Evolutionary conservation across 2,329 filamentous ascomycete genomes (phyloP), one percentile per base, ranked within the genome.

Genomic region (Trichoderma atroviride): DNA sequence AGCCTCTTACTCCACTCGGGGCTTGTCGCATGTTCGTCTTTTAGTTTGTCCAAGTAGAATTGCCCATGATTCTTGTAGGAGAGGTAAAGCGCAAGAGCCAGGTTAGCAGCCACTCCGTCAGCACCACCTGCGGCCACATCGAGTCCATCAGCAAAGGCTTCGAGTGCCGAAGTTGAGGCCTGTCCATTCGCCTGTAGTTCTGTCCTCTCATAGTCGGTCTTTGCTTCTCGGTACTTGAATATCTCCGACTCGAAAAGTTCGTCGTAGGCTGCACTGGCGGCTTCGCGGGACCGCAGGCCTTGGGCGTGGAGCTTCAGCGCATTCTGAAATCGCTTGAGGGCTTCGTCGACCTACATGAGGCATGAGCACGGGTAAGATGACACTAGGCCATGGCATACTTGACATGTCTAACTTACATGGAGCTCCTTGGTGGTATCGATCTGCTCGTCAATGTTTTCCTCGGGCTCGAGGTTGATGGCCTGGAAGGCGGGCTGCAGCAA

Each of bases 31-130:
- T 61, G 69, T 40, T 72, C 68, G 24, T 82, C 80, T 68, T 78
- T 81, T 4, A 80, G 73, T 64, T 78, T 80, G 67, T 99, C 95
- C n/a, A 99, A 84, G 69, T 91, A 84, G 76, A 97, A 97, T 76
- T 98, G 93, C 53, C 94, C 96, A 80, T 95, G 90, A 75, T 98
- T 99, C 80, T 98, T 99, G 83, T 96, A 93, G 1, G 95, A 92
- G 9, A 99, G 86, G 76, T 97, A 97, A 24, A 98, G 85, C 13
- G 96, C 94, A 76, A 97, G 94, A 0, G 93, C 91, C 11, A 98
- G 83, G 60, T 91, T 95, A 76, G 91, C 96, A 19, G 91, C 92
- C 2, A 89, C 89, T 33, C 88, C 90, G 72, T 96, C 93, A 60
- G 88, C 87, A 61, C 89, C 88, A 69, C 87, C 87, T 33, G 87